Base-by-base conservation (phyloP, 441 rosid genomes). In the Eutrema salsugineum region DNA sequence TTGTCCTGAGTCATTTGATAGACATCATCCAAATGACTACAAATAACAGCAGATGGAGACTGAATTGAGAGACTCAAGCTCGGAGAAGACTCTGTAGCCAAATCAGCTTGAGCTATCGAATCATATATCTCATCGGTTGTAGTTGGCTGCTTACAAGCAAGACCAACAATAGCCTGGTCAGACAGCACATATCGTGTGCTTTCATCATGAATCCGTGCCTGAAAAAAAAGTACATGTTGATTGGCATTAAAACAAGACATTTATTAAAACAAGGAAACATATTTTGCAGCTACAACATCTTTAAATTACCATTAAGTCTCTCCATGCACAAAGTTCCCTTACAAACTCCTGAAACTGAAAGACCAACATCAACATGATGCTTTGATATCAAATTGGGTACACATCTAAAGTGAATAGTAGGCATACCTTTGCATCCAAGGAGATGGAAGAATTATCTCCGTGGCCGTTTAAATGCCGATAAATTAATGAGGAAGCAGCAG, bases 171-270 rank as follows among this genome's bases (percentile, higher is more conserved):
- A 30, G 97, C 94, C 68, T 84, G 91, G 75, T 94, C 99, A 48
- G 98, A 86, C 80, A 94, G 68, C 39, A 90, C 88, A 81, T 75
- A 90, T 80, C 93, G 86, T 17, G 81, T 80, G 84, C 98, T 90
- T 86, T 94, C 99, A 72, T 92, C 99, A 83, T 94, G 99, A 53
- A 94, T 83, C 36, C 97, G 92, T 65, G 93, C 99, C 99, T 91
- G 84, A 66, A 79, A 82, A 1, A 19, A 10, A 5, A 5, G 19
- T 6, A 7, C 3, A 53, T 22, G 16, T 16, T 38, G 17, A 47
- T 5, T 30, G 8, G 24, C 15, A 68, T 69, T 68, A 62, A 11
- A 44, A 28, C 43, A n/a, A 54, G 27, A 22, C 27, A 22, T 22
- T 22, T 22, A 68, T 75, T 68, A 53, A 11, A 44, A 28, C 42